Evolutionary conservation across 441 rosid species (phyloP).

Genomic region (Euphorbia celastroides): DNA sequence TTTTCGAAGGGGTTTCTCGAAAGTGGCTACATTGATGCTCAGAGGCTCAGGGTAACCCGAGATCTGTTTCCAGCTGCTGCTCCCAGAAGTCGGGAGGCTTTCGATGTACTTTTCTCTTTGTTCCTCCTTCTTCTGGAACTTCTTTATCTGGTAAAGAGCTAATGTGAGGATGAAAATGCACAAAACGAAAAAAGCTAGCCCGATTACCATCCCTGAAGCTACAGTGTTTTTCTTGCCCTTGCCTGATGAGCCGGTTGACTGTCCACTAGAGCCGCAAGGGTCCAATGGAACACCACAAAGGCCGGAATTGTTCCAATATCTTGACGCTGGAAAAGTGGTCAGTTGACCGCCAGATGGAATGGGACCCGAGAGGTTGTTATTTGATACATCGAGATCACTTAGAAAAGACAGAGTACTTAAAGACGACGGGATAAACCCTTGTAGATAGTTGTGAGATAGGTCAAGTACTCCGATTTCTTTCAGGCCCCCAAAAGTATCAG

Average conservation of each 20-base stretch:
- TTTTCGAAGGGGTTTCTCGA: conserved; percentile 72
- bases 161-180: conserved; percentile 55
- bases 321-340: conserved; percentile 81
- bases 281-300: conserved; percentile 90
- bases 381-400: conserved; percentile 87
- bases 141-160: conserved; percentile 54
- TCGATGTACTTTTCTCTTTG: conserved; percentile 77
- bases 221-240: conserved; percentile 32
- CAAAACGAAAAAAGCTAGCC: conserved; percentile 50
- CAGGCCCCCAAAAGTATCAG: conserved; percentile 67
- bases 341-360: conserved; percentile 74
- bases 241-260: conserved; percentile 12
- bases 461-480: conserved; percentile 79
- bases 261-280: conserved; percentile 40
- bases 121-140: conserved; percentile 44
- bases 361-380: conserved; percentile 72
- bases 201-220: conserved; percentile 31
- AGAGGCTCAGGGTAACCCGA: conserved; percentile 83
- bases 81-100: conserved; percentile 83
- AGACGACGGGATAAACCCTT: conserved; percentile 70
- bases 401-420: conserved; percentile 75
- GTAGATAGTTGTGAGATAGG: conserved; percentile 71
- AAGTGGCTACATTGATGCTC: conserved; percentile 91
- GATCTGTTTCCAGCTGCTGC: conserved; percentile 77
- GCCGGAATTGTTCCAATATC: conserved; percentile 75